A percentile compares a stretch with the other conserved stretches of the same genome.
Conservation (phyloP, 495 filamentous ascomycete species). For the Hypoxylon subgilvum region DNA sequence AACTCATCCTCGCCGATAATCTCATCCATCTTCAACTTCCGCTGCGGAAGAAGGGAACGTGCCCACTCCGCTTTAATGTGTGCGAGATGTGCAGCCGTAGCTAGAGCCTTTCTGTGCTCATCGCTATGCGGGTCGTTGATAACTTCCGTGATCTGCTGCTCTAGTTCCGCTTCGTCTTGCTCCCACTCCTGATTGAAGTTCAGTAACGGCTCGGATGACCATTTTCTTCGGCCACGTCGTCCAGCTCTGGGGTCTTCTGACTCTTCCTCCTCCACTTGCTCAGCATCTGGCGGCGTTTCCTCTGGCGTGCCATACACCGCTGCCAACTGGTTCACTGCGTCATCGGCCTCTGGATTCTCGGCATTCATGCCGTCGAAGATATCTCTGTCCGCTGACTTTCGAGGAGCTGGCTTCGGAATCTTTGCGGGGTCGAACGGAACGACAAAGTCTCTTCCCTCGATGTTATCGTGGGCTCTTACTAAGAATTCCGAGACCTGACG, state of each 20-base stretch:
- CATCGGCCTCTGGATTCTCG: constrained; percentile 40
- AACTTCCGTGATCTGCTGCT: constrained; percentile 56
- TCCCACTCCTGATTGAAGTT: constrained; percentile 56
- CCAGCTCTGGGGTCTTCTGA: constrained; percentile 27
- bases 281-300: not conserved
- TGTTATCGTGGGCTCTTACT: constrained; percentile 35
- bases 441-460: constrained; percentile 34
- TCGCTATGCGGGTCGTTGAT: constrained; percentile 55
- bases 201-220: constrained; percentile 29
- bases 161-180: constrained; percentile 53
- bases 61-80: constrained; percentile 43
- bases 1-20: constrained; percentile 78
- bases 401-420: constrained; percentile 30
- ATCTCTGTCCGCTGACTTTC: constrained; percentile 21
- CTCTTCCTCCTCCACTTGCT: constrained; percentile 10
- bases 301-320: constrained; percentile 25
- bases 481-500: constrained; percentile 40
- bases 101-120: constrained; percentile 52
- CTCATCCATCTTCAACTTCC: constrained; percentile 50
- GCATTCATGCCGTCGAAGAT: constrained; percentile 43
- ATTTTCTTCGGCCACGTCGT: constrained; percentile 33
- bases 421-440: constrained; percentile 37
- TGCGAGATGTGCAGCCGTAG: constrained; percentile 48
- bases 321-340: constrained; percentile 44
- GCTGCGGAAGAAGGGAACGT: constrained; percentile 36